These are phyloP conservation scores for Musa beccarii DNA, from an alignment of 176 grass and related monocot genomes.

Conservation along the genomic window DNA sequence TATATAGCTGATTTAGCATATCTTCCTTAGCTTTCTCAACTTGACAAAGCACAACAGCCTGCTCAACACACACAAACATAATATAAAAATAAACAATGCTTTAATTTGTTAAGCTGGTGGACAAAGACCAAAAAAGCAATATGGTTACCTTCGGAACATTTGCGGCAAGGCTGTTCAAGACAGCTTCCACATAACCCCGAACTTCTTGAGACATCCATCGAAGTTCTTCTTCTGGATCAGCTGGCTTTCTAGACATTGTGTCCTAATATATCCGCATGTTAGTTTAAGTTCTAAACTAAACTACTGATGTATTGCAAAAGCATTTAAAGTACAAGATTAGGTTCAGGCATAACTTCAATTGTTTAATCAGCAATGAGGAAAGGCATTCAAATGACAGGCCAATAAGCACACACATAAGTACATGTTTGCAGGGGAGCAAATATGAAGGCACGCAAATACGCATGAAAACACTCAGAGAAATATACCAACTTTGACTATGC, in stretches of 20 bases:
- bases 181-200: slow-evolving; percentile 68
- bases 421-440: background rate
- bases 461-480: background rate
- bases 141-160: slow-evolving; percentile 75
- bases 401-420: background rate
- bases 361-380: background rate
- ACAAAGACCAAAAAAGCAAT: slow-evolving; percentile 12
- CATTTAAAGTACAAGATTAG: background rate
- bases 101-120: background rate
- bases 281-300: slow-evolving; percentile 9
- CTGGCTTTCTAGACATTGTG: slow-evolving; percentile 45
- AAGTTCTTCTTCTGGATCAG: slow-evolving; percentile 89
- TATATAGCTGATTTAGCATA: slow-evolving; percentile 90
- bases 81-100: slow-evolving; percentile 8
- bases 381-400: background rate
- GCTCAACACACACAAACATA: slow-evolving; percentile 19
- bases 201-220: slow-evolving; percentile 94
- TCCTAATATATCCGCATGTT: slow-evolving; percentile 26
- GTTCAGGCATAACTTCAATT: background rate
- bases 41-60: slow-evolving; percentile 91
- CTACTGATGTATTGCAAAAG: slow-evolving; percentile 3
- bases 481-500: background rate
- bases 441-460: background rate
- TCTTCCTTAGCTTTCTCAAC: slow-evolving; percentile 85
- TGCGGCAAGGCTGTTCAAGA: slow-evolving; percentile 58